Base-by-base conservation (phyloP, 148 eudicot species). In the Rhododendron henanense region DNA sequence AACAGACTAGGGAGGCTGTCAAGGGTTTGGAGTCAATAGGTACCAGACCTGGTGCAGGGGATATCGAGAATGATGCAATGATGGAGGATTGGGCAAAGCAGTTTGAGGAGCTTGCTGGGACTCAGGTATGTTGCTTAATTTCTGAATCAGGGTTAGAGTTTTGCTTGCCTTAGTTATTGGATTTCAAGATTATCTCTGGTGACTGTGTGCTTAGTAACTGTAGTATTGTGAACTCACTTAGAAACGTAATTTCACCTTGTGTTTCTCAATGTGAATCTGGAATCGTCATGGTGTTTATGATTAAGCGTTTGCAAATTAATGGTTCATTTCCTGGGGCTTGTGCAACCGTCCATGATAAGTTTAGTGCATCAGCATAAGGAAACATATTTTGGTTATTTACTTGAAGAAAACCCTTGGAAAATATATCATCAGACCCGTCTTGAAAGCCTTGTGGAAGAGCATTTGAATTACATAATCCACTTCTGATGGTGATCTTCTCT, bases 1-100 rank as follows among this genome's bases (percentile, higher is more conserved):
- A 97, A 91, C 95, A 97, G 85, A 97, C 99, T 39, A 91, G 91
- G 88, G 98, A 95, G 90, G 90, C 99, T 39, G 98, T 97, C 45
- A 95, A 88, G 90, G 96, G 94, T 51, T 89, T 97, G 85, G 99
- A 97, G 87, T 92, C 96, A 10, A 83, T 93, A 4, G 89, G 85
- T 41, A 39, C 74, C 10, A 59, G 44, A 61, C 51, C 84, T 10
- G 84, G 51, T 39, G 74, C 50, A 10, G 74, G 63, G 8, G 74
- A 82, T 39, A 39, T 82, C 0, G 84, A 39, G 74, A 82, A 61
- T 6, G 84, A 81, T 37, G 25, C 48, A 39, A 82, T 82, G 84
- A 82, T 82, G 61, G 84, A 82, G 33, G 84, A 82, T 61, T 82
- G 74, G 84, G 84, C 33, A 23, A 59, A 82, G 84, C 84, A 82